Percentiles rank a stretch among this genome's conserved stretches.
Evolutionary conservation across 257 asterid species (phyloP).

Genomic region (Mitragyna speciosa): DNA sequence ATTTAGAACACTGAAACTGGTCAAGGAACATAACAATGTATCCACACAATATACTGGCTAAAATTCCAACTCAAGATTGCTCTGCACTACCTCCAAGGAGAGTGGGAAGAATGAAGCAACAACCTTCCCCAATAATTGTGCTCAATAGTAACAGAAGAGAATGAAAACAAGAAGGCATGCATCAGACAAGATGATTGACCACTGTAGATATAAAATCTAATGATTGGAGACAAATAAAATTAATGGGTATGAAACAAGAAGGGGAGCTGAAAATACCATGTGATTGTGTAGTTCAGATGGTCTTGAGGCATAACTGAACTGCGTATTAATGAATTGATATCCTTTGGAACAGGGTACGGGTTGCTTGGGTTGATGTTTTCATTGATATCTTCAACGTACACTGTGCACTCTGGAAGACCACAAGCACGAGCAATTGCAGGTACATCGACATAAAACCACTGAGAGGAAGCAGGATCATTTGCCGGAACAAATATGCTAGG

Average conservation of each 20-base stretch:
- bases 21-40: not conserved
- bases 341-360: slow-evolving; percentile 92
- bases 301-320: slow-evolving; percentile 97
- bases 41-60: not conserved
- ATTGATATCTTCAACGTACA: slow-evolving; percentile 72
- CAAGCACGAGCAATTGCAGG: slow-evolving; percentile 76
- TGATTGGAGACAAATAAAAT: not conserved
- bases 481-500: slow-evolving; percentile 96
- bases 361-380: slow-evolving; percentile 68
- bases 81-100: not conserved
- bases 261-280: slow-evolving; percentile 56
- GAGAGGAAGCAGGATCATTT: slow-evolving; percentile 71
- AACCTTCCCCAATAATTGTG: too few species aligned
- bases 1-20: not conserved
- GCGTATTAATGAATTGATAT: slow-evolving; percentile 56
- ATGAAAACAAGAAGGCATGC: not conserved
- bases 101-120: not conserved
- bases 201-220: not conserved
- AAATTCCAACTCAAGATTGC: not conserved
- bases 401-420: slow-evolving; percentile 69
- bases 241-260: slow-evolving; percentile 4
- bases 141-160: not conserved
- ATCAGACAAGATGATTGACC: not conserved
- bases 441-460: slow-evolving; percentile 95
- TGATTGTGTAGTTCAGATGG: slow-evolving; percentile 79